phyloP scores from a whole-genome alignment of 1,284 basidiomycete species.

The Wolfiporia cocos region DNA sequence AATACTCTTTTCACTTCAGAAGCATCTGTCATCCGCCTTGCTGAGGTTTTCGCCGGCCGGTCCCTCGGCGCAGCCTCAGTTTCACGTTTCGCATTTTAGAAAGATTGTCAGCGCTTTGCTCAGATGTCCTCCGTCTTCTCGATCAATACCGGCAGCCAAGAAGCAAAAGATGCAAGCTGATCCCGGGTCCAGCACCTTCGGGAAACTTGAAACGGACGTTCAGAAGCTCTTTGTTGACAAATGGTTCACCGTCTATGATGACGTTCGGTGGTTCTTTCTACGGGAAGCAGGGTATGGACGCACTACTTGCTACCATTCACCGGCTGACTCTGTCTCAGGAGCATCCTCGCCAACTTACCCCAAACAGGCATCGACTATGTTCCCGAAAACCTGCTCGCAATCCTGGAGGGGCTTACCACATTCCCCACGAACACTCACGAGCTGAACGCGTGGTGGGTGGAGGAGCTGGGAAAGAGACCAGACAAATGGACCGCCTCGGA shows the following conservation, averaged over 20 bases:
- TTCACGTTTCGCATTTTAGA: constrained; percentile 66
- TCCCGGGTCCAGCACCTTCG: constrained; percentile 21
- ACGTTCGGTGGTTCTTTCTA: constrained; percentile 92
- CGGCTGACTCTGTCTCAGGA: constrained; percentile 18
- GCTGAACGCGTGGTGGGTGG: constrained; percentile 84
- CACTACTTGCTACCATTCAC: constrained; percentile 13
- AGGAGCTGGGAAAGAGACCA: constrained; percentile 61
- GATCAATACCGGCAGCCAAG: constrained; percentile 21
- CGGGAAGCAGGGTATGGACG: constrained; percentile 70
- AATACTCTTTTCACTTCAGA: constrained; percentile 78
- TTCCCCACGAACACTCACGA: constrained; percentile 77
- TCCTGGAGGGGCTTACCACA: constrained; percentile 75
- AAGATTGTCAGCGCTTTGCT: constrained; percentile 59
- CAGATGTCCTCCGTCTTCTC: constrained; percentile 49
- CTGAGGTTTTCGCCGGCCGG: constrained; percentile 27
- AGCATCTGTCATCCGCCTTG: constrained; percentile 67
- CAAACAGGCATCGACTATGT: constrained; percentile 35
- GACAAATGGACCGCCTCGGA: constrained; percentile 18
- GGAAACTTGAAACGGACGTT: constrained; percentile 51
- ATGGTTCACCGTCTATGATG: constrained; percentile 81
- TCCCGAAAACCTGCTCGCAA: constrained; percentile 62
- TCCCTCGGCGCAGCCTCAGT: constrained; percentile 42
- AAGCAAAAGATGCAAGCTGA: constrained; percentile 15
- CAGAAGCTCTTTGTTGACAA: constrained; percentile 58
- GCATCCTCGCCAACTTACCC: constrained; percentile 15